These are phyloP conservation scores for Liquidambar formosana DNA, from an alignment of 164 flowering plant genomes.

Conservation along the genomic window DNA sequence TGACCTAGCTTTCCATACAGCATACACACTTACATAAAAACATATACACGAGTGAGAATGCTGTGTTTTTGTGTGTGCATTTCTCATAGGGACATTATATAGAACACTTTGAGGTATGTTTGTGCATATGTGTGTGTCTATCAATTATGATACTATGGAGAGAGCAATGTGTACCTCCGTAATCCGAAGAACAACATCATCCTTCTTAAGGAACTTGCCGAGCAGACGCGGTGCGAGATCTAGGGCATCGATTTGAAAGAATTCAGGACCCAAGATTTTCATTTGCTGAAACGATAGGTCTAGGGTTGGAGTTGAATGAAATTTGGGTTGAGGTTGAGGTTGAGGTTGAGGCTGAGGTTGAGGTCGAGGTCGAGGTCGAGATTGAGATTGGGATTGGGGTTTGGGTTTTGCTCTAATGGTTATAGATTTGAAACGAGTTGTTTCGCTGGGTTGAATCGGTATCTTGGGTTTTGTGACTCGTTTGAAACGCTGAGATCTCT, in stretches of 20 bases:
- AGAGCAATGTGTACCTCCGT: constrained; percentile 68
- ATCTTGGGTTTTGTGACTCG: constrained; percentile 12
- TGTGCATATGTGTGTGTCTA: too few relatives aligned
- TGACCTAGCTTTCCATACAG: not conserved
- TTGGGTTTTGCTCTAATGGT: constrained; percentile 9
- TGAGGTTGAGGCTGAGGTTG: too few relatives aligned
- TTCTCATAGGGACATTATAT: not conserved
- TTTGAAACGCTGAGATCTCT: constrained; percentile 21
- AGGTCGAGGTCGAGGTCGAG: too few relatives aligned
- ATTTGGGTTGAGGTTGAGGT: constrained; percentile 6
- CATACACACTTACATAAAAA: too few relatives aligned
- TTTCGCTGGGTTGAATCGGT: not conserved
- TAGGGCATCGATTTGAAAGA: constrained; percentile 83
- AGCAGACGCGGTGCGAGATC: constrained; percentile 92
- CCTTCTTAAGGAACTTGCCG: constrained; percentile 83
- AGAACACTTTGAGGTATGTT: not conserved
- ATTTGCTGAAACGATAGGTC: not conserved
- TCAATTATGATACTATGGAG: not conserved
- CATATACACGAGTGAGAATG: too few relatives aligned
- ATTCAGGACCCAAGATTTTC: constrained; percentile 46
- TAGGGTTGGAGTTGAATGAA: constrained; percentile 5
- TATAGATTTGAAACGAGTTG: constrained; percentile 7
- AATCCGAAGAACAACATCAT: constrained; percentile 86
- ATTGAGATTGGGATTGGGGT: constrained; percentile 1
- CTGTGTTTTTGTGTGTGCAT: too few relatives aligned